Percentiles rank a stretch among this genome's conserved stretches.
These are phyloP conservation scores for Antrodiella citrinella DNA, from an alignment of 768 basidiomycete species.

Conservation along the genomic window DNA sequence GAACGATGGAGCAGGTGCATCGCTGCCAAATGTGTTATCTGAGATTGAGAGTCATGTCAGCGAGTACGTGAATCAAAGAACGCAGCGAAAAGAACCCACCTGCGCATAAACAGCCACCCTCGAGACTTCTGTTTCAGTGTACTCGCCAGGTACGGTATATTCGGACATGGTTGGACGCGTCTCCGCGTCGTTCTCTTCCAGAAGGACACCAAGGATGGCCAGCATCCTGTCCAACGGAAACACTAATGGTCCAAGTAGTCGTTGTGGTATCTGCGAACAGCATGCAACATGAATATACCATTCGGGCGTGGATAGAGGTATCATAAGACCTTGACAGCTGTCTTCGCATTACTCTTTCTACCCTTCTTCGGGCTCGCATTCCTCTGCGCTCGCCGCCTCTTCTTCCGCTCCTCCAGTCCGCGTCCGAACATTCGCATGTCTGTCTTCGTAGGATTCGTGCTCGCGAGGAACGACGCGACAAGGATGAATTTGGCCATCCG, in stretches of 20 bases:
- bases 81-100: conserved; percentile 32
- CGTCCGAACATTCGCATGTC: conserved; percentile 82
- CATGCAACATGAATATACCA: too few species aligned
- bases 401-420: conserved; percentile 56
- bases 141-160: conserved; percentile 54
- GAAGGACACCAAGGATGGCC: conserved; percentile 69
- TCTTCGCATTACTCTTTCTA: conserved; percentile 13
- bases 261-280: conserved; percentile 67
- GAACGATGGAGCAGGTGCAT: conserved; percentile 63
- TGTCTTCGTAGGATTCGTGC: conserved; percentile 74
- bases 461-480: conserved; percentile 72
- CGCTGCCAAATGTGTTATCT: conserved; percentile 63
- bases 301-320: too few species aligned
- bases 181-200: conserved; percentile 65
- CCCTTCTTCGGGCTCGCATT: conserved; percentile 25
- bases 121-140: conserved; percentile 66
- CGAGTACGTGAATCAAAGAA: not conserved
- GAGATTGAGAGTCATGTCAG: not conserved
- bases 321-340: conserved; percentile 24
- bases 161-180: conserved; percentile 35
- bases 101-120: conserved; percentile 51
- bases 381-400: conserved; percentile 35
- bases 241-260: conserved; percentile 68
- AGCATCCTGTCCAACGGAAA: conserved; percentile 77
- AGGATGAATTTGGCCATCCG: conserved; percentile 70